Evolutionary conservation across 352 stramenopile genomes (phyloP).

Genomic region (Phytophthora hybrid): DNA sequence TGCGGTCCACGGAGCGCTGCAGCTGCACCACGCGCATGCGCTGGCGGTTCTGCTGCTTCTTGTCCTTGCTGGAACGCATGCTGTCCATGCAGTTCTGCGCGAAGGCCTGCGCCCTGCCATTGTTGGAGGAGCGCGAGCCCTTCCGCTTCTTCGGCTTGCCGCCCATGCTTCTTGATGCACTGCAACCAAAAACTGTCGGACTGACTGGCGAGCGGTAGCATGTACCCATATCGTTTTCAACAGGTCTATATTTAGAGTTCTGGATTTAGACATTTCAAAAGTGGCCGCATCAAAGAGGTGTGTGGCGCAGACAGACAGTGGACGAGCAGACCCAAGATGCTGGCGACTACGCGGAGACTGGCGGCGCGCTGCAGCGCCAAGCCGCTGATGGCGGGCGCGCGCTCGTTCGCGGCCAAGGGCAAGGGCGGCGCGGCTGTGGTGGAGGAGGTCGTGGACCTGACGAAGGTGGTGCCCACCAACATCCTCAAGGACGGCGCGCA

Average conservation of each 20-base stretch:
- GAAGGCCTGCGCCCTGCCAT: conserved; percentile 66
- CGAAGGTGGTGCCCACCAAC: conserved; percentile 81
- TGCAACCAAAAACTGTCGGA: not conserved
- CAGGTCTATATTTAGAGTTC: conserved; percentile 2
- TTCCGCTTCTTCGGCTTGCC: conserved; percentile 73
- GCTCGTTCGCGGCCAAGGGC: conserved; percentile 74
- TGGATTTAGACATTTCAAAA: not conserved
- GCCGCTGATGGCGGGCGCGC: conserved; percentile 44
- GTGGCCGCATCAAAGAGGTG: not conserved
- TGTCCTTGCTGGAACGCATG: conserved; percentile 70
- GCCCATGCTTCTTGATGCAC: conserved; percentile 35
- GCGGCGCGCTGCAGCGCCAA: conserved; percentile 38
- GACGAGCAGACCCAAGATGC: conserved; percentile 30
- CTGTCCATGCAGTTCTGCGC: conserved; percentile 65
- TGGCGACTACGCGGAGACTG: conserved; percentile 57
- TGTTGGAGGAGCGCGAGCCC: conserved; percentile 53
- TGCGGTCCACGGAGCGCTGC: conserved; percentile 75
- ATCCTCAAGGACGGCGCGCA: conserved; percentile 88
- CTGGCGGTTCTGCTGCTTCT: conserved; percentile 68
- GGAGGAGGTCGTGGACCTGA: conserved; percentile 82
- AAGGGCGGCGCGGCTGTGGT: conserved; percentile 59
- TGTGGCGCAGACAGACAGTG: conserved; percentile 25
- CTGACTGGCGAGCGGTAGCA: conserved; percentile 2
- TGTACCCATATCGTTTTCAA: conserved; percentile 22
- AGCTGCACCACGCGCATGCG: conserved; percentile 87